Evolutionary conservation across 805 yeast genomes (phyloP).

Genomic region (Candida tallmaniae): DNA sequence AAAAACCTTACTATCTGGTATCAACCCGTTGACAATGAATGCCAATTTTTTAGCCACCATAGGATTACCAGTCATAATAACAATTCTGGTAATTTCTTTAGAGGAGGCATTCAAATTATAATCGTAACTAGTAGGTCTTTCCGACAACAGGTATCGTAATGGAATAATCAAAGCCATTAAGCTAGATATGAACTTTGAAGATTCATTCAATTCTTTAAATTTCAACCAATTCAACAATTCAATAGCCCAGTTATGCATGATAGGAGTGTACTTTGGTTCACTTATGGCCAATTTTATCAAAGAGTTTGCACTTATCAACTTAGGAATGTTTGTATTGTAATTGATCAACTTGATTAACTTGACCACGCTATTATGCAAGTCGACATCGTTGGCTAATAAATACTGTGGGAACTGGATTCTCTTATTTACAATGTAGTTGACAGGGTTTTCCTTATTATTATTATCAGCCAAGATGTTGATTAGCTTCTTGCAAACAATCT

Average conservation of each 20-base stretch:
- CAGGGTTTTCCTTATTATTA: slow-evolving; percentile 14
- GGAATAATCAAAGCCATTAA: slow-evolving; percentile 44
- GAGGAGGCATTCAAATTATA: slow-evolving; percentile 16
- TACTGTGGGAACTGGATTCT: slow-evolving; percentile 34
- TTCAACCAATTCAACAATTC: slow-evolving; percentile 53
- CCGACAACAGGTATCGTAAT: slow-evolving; percentile 27
- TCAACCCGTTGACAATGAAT: slow-evolving; percentile 48
- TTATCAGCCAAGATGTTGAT: slow-evolving; percentile 17
- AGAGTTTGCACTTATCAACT: slow-evolving; percentile 38
- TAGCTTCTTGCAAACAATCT: slow-evolving; percentile 34
- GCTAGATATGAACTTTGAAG: slow-evolving; percentile 42
- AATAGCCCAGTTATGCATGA: slow-evolving; percentile 47
- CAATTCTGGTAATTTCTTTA: slow-evolving; percentile 43
- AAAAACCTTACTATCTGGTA: slow-evolving; percentile 32
- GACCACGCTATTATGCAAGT: slow-evolving; percentile 34
- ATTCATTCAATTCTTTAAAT: slow-evolving; percentile 37
- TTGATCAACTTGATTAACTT: slow-evolving; percentile 35
- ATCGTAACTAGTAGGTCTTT: slow-evolving; percentile 25
- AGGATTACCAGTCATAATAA: slow-evolving; percentile 56
- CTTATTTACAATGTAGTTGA: slow-evolving; percentile 19
- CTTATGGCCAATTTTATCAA: slow-evolving; percentile 25
- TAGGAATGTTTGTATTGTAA: slow-evolving; percentile 41
- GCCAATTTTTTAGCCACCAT: slow-evolving; percentile 56
- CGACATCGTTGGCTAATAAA: slow-evolving; percentile 40
- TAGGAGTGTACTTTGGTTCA: slow-evolving; percentile 22